phyloP scores from a whole-genome alignment of 1,284 basidiomycete species.

The Rhodotorula glutinis region DNA sequence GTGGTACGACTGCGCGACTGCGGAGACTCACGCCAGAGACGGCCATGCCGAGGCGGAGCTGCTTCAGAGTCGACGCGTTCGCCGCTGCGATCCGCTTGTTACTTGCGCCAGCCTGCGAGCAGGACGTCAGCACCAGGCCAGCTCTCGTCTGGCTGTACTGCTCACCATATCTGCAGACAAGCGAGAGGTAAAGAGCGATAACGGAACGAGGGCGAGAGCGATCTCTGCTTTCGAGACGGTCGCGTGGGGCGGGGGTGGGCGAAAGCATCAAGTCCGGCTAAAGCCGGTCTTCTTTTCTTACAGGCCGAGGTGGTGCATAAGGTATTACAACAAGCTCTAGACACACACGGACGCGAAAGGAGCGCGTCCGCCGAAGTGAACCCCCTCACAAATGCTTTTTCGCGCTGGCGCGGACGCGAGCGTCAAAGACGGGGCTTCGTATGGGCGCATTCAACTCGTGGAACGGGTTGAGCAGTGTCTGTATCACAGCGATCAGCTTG shows the following conservation, averaged over 20 bases:
- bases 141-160: too few species aligned
- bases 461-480: slow-evolving; percentile 89
- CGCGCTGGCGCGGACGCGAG: slow-evolving; percentile 75
- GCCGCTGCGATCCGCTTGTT: slow-evolving; percentile 28
- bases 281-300: too few species aligned
- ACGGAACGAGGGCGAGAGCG: too few species aligned
- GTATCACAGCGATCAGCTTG: slow-evolving; percentile 10
- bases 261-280: too few species aligned
- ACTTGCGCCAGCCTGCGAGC: slow-evolving; percentile 29
- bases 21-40: slow-evolving; percentile 10
- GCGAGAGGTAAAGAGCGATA: too few species aligned
- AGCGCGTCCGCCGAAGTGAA: too few species aligned
- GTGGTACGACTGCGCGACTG: too few species aligned
- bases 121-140: neutral
- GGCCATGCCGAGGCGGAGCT: slow-evolving; percentile 23
- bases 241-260: too few species aligned
- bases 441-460: slow-evolving; percentile 82
- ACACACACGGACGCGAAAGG: neutral
- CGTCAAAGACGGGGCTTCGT: slow-evolving; percentile 73
- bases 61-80: slow-evolving; percentile 26
- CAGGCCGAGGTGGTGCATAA: too few species aligned
- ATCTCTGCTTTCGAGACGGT: too few species aligned
- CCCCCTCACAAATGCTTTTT: slow-evolving; percentile 67
- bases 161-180: slow-evolving; percentile 1
- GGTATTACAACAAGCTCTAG: slow-evolving; percentile 3